phyloP scores from a whole-genome alignment of 225 moss, liverwort and hornwort genomes.

The Bryoerythrophyllum caledonicum region DNA sequence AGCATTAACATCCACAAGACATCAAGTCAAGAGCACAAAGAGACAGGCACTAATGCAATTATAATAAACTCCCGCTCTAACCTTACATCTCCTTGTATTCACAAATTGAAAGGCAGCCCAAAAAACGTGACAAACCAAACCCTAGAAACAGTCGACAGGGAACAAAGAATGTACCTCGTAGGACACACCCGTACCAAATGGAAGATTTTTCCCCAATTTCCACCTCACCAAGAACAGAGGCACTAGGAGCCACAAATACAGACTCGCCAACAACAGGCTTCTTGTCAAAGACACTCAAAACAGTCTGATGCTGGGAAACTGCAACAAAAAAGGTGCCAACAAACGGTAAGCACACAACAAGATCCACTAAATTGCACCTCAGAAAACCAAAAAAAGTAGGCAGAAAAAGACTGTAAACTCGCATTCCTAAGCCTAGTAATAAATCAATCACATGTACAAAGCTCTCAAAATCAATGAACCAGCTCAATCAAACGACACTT shows the following conservation, averaged over 20 bases:
- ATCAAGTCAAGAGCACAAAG: neutral
- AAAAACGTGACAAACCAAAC: neutral
- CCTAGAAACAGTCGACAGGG: neutral
- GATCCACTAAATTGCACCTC: neutral
- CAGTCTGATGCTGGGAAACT: conserved; percentile 77
- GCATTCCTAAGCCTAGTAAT: neutral
- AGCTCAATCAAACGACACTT: neutral
- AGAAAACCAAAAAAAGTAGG: neutral
- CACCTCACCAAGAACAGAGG: conserved; percentile 84
- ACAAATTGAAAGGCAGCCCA: neutral
- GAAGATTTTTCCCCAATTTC: conserved; percentile 84
- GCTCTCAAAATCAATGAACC: neutral
- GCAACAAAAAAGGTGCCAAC: conserved; percentile 18
- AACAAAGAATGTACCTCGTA: conserved; percentile 39
- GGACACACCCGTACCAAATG: conserved; percentile 90
- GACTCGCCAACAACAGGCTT: conserved; percentile 59
- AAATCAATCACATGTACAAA: too few species aligned
- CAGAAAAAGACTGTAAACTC: neutral
- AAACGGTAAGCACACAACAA: neutral
- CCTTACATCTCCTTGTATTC: neutral
- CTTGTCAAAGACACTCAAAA: conserved; percentile 78
- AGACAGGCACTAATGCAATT: neutral
- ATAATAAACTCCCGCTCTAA: neutral
- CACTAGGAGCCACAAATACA: conserved; percentile 85
- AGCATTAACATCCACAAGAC: neutral